Evolutionary conservation across 1,284 basidiomycete species (phyloP).

Genomic region (Acaromyces ingoldii): DNA sequence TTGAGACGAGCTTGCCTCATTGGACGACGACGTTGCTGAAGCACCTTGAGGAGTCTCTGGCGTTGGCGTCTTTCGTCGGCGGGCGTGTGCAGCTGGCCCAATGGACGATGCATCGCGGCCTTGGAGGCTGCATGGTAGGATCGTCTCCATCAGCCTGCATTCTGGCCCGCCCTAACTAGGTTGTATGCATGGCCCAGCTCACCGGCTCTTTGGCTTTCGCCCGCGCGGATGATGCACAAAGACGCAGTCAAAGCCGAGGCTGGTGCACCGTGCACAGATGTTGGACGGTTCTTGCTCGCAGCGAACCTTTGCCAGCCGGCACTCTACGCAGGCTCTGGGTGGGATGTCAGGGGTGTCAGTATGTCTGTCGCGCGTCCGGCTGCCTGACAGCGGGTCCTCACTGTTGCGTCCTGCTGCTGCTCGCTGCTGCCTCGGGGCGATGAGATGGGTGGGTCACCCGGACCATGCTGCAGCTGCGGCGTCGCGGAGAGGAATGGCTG

Average conservation of each 20-base stretch:
- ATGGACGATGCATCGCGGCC: no score
- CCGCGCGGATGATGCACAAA: slow-evolving; percentile 24
- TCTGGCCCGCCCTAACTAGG: slow-evolving; percentile 14
- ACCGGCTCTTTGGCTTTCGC: slow-evolving; percentile 20
- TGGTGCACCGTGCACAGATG: slow-evolving; percentile 23
- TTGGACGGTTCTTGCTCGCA: slow-evolving; percentile 16
- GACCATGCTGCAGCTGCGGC: no score
- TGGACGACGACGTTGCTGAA: slow-evolving; percentile 24
- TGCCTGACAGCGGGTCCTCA: no score
- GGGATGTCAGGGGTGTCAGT: no score
- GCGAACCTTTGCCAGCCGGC: slow-evolving; percentile 24
- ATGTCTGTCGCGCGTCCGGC: no score
- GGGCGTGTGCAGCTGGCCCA: slow-evolving; percentile 10
- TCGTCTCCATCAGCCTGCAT: no score
- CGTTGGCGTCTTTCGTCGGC: not conserved
- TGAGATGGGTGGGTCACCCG: no score
- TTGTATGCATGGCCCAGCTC: slow-evolving; percentile 5
- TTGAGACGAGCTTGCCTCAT: no score
- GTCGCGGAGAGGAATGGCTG: no score
- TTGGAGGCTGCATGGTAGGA: no score
- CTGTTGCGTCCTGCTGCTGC: no score
- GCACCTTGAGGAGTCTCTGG: slow-evolving; percentile 3
- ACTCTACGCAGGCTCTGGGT: slow-evolving; percentile 24
- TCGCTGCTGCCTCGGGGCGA: no score
- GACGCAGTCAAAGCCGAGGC: slow-evolving; percentile 24